phyloP scores from a whole-genome alignment of 2,329 filamentous ascomycete species.

The Bipolaris victoriae region DNA sequence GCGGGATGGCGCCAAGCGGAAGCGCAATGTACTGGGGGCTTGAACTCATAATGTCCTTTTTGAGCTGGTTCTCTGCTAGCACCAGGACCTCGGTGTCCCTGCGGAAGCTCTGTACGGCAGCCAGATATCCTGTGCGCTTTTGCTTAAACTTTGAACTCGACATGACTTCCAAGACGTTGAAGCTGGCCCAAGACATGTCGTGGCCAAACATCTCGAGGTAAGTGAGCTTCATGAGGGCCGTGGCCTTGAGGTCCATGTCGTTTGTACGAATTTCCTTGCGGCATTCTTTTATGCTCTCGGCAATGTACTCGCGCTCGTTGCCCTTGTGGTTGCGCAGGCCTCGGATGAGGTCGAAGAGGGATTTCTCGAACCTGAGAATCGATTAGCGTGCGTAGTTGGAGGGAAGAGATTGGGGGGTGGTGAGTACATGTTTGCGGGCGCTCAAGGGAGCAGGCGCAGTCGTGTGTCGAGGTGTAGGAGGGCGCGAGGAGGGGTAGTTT shows the following conservation, averaged over 20 bases:
- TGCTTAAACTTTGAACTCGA: constrained; percentile 92
- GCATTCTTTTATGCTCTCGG: constrained; percentile 93
- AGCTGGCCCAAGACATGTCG: constrained; percentile 99
- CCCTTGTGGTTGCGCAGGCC: constrained; percentile 95
- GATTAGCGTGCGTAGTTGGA: constrained; percentile 13
- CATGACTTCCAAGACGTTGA: constrained; percentile 99
- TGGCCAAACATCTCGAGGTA: constrained; percentile 99
- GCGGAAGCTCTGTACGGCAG: constrained; percentile 93
- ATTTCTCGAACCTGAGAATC: constrained; percentile 92
- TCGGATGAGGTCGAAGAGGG: constrained; percentile 96
- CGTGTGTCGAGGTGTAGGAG: constrained; percentile 23
- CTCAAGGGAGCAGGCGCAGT: constrained; percentile 24
- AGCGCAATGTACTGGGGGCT: constrained; percentile 79
- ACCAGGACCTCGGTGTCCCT: constrained; percentile 96
- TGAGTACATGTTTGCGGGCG: constrained; percentile 34
- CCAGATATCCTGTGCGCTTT: constrained; percentile 93
- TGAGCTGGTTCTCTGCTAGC: constrained; percentile 94
- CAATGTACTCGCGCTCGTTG: constrained; percentile 92
- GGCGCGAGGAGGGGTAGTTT: constrained; percentile 39
- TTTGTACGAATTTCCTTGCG: constrained; percentile 88
- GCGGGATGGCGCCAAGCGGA: constrained; percentile 87
- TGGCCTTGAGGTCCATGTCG: constrained; percentile 98
- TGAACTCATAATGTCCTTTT: constrained; percentile 85
- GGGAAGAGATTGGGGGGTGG: too few species aligned
- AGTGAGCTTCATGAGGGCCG: constrained; percentile 90